Conservation (phyloP, 768 basidiomycete genomes). For the Serendipita sp. region DNA sequence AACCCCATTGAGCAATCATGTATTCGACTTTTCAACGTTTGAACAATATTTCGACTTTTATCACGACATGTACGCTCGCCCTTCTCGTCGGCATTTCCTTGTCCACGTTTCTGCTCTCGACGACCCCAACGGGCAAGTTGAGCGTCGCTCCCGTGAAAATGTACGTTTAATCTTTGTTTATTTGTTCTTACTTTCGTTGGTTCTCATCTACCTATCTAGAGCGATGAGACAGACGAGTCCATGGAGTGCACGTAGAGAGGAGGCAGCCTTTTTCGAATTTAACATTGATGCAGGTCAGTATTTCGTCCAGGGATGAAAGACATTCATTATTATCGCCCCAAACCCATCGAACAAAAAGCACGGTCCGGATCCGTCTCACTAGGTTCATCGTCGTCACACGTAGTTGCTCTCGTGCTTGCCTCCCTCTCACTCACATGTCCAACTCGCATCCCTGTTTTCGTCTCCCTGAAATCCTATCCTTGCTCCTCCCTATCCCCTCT, state of each 20-base stretch:
- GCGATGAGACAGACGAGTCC: constrained; percentile 24
- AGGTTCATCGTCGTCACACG: not conserved
- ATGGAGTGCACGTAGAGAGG: constrained; percentile 42
- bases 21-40: constrained; percentile 29
- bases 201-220: constrained; percentile 17
- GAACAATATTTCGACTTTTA: constrained; percentile 56
- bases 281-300: constrained; percentile 60
- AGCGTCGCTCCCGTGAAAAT: constrained; percentile 57
- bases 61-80: constrained; percentile 61
- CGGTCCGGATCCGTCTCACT: not conserved
- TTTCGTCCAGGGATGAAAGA: not conserved
- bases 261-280: constrained; percentile 67
- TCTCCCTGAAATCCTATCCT: no score
- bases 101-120: constrained; percentile 50
- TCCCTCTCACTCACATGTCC: no score
- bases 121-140: constrained; percentile 38
- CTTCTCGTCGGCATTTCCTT: constrained; percentile 55
- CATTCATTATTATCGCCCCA: not conserved
- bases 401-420: not conserved
- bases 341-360: not conserved
- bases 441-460: no score
- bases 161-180: constrained; percentile 23
- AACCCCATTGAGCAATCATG: not conserved
- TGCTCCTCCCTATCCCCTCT: not conserved
- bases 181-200: not conserved